phyloP scores from a whole-genome alignment of 2,329 filamentous ascomycete species.

The Laburnicola sp. region DNA sequence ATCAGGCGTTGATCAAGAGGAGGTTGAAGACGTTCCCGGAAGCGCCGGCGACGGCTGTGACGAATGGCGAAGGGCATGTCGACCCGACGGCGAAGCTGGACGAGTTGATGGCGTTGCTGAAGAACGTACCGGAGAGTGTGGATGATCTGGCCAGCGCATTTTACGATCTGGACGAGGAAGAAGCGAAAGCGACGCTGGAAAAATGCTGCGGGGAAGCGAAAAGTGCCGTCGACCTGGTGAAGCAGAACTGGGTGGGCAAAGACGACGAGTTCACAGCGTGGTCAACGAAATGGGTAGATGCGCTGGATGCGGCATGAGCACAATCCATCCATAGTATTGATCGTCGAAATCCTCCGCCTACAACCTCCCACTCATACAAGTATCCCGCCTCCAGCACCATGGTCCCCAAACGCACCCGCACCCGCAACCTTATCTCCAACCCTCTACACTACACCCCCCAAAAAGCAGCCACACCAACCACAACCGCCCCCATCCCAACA shows the following conservation, averaged over 20 bases:
- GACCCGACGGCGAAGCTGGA: constrained; percentile 51
- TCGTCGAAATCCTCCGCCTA: no score
- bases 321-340: no score
- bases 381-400: no score
- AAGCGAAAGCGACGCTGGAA: constrained; percentile 63
- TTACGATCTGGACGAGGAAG: constrained; percentile 66
- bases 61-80: not conserved
- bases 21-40: constrained; percentile 62
- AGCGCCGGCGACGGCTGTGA: constrained; percentile 12
- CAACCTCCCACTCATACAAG: no score
- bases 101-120: constrained; percentile 59
- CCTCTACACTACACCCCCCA: no score
- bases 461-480: constrained; percentile 24
- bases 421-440: no score
- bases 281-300: constrained; percentile 62
- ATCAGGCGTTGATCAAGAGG: constrained; percentile 69
- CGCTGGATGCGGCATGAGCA: constrained; percentile 44
- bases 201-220: constrained; percentile 64
- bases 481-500: constrained; percentile 28
- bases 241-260: constrained; percentile 63
- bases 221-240: constrained; percentile 59
- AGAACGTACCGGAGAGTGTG: constrained; percentile 65
- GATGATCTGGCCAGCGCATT: constrained; percentile 73
- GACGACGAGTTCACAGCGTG: constrained; percentile 79
- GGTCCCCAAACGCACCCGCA: no score